These are phyloP conservation scores for Sporothrix protearum DNA, from an alignment of 2,329 filamentous ascomycete species.

Conservation along the genomic window DNA sequence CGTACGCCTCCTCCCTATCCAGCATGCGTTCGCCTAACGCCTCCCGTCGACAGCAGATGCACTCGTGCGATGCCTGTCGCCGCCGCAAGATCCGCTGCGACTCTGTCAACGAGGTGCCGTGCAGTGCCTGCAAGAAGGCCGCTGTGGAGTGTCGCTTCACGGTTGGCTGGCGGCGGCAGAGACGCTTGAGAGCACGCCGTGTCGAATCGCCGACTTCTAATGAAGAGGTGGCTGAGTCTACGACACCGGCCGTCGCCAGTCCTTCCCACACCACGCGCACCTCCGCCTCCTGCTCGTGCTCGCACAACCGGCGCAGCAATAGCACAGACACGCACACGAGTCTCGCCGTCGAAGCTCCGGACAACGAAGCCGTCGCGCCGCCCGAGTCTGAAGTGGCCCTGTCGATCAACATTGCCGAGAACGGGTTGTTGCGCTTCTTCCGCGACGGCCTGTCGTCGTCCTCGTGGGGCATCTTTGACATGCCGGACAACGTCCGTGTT, in stretches of 20 bases:
- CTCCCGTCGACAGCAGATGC: conserved; percentile 22
- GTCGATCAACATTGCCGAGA: conserved; percentile 23
- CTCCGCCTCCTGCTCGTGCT: not conserved
- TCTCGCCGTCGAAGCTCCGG: not conserved
- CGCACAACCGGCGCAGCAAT: not conserved
- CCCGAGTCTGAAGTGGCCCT: conserved; percentile 23
- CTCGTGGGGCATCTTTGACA: conserved; percentile 21
- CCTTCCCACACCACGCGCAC: not conserved
- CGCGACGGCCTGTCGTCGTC: conserved; percentile 21
- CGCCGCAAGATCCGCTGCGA: conserved; percentile 24
- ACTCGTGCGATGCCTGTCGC: conserved; percentile 24
- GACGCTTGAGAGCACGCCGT: not conserved
- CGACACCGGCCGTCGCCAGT: not conserved
- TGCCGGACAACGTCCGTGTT: conserved; percentile 16
- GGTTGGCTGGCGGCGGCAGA: conserved; percentile 14
- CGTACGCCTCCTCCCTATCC: not conserved
- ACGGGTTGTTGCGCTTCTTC: conserved; percentile 23
- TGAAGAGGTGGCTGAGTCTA: not conserved
- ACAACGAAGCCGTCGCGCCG: not conserved
- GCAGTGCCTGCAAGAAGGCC: conserved; percentile 21
- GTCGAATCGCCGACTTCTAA: not conserved
- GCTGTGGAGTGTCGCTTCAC: conserved; percentile 19
- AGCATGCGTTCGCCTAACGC: not conserved
- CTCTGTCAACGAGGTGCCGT: conserved; percentile 17
- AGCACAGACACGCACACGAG: not conserved